Evolutionary conservation across 169 alveolate species (phyloP).

Genomic region (Cryptosporidium viatorum): DNA sequence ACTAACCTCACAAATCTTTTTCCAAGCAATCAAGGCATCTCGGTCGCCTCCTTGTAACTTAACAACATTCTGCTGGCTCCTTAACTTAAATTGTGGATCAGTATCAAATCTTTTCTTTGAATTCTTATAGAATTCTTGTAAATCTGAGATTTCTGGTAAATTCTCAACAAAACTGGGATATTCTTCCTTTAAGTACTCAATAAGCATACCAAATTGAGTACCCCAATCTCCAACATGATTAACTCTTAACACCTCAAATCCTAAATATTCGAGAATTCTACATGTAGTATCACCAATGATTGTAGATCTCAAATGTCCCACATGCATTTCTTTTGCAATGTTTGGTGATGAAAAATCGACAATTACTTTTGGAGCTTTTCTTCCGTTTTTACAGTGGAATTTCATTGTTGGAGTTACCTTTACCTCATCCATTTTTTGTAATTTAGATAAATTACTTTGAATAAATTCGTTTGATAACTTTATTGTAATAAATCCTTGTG

Average conservation of each 20-base stretch:
- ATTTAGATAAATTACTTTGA: constrained; percentile 44
- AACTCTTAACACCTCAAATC: constrained; percentile 88
- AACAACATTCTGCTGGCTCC: constrained; percentile 88
- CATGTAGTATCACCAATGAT: constrained; percentile 96
- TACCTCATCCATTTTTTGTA: constrained; percentile 75
- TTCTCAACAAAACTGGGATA: constrained; percentile 92
- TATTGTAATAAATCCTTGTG: constrained; percentile 84
- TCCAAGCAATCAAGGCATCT: constrained; percentile 88
- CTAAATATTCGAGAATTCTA: constrained; percentile 89
- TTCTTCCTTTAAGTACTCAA: constrained; percentile 89
- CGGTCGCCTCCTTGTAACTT: constrained; percentile 90
- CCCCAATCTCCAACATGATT: constrained; percentile 99
- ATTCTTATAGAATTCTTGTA: constrained; percentile 93
- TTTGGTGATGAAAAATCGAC: constrained; percentile 99
- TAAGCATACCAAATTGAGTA: constrained; percentile 99
- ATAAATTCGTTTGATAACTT: constrained; percentile 76
- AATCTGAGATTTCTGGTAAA: constrained; percentile 93
- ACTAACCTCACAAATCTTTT: constrained; percentile 90
- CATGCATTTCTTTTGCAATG: constrained; percentile 99
- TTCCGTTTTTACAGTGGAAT: constrained; percentile 40
- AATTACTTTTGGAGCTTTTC: constrained; percentile 78
- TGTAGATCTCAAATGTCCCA: constrained; percentile 98
- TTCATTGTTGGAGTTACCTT: constrained; percentile 75
- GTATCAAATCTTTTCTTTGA: constrained; percentile 92
- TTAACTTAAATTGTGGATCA: constrained; percentile 89